Percentiles rank a stretch among this genome's conserved stretches.
These are phyloP conservation scores for Castanea mollissima DNA, from an alignment of 306 rosid species.

Conservation along the genomic window DNA sequence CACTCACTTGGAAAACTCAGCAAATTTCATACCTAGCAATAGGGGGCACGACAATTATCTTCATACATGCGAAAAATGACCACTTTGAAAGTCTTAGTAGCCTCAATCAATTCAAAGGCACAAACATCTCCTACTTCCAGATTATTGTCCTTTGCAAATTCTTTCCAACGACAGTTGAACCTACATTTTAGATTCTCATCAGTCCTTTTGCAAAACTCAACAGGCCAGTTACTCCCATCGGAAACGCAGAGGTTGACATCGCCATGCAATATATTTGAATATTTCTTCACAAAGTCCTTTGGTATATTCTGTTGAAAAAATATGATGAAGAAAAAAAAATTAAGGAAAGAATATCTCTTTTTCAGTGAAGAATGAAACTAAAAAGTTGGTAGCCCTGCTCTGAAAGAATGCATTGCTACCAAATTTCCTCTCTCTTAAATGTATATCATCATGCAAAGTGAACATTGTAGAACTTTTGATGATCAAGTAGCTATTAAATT, in stretches of 20 bases:
- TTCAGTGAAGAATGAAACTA: too few relatives aligned
- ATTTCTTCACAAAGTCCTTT: not conserved
- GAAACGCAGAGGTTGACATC: not conserved
- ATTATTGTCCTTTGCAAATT: not conserved
- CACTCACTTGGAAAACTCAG: not conserved
- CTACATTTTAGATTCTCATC: not conserved
- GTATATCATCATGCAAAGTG: too few relatives aligned
- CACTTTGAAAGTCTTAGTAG: not conserved
- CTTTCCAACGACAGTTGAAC: not conserved
- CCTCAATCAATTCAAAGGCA: not conserved
- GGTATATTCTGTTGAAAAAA: not conserved
- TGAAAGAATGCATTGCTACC: not conserved
- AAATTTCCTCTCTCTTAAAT: not conserved
- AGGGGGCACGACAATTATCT: not conserved
- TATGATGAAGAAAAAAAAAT: too few relatives aligned
- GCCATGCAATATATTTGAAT: not conserved
- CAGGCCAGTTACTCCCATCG: constrained; percentile 3
- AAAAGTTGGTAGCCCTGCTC: not conserved
- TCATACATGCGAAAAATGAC: not conserved
- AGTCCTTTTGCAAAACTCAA: not conserved
- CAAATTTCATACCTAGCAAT: not conserved
- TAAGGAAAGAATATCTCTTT: too few relatives aligned
- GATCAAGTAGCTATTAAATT: not conserved
- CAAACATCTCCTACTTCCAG: constrained; percentile 18
- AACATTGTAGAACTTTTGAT: not conserved